These are phyloP conservation scores for Kwoniella bestiolae DNA, from an alignment of 768 basidiomycete genomes.

Conservation along the genomic window DNA sequence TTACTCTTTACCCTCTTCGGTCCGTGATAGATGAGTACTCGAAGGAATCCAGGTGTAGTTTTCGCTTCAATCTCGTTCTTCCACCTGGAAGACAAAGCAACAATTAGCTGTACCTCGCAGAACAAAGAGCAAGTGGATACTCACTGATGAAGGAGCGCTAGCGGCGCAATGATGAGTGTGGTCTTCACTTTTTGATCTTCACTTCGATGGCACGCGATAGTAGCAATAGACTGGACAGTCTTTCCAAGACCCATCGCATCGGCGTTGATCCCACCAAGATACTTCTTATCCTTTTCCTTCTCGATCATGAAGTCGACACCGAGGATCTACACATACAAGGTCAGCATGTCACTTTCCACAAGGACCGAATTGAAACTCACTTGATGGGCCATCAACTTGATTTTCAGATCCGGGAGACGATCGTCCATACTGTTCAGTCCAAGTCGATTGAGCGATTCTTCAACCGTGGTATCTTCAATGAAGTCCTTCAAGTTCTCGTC, in stretches of 20 bases:
- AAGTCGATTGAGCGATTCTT: slow-evolving; percentile 65
- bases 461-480: slow-evolving; percentile 64
- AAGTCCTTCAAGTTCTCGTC: slow-evolving; percentile 45
- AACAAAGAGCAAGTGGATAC: background rate
- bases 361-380: slow-evolving; percentile 12
- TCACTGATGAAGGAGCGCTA: slow-evolving; percentile 68
- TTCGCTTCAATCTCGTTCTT: slow-evolving; percentile 74
- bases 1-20: slow-evolving; percentile 61
- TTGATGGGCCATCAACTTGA: slow-evolving; percentile 69
- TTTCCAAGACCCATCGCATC: slow-evolving; percentile 38
- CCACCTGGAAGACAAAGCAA: slow-evolving; percentile 27
- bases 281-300: slow-evolving; percentile 46
- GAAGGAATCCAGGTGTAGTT: slow-evolving; percentile 61
- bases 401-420: slow-evolving; percentile 65
- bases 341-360: background rate
- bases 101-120: background rate
- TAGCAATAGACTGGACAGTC: slow-evolving; percentile 65
- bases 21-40: slow-evolving; percentile 71
- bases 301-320: slow-evolving; percentile 81
- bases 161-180: slow-evolving; percentile 70
- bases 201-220: slow-evolving; percentile 65
- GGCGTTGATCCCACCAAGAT: slow-evolving; percentile 46
- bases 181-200: slow-evolving; percentile 64
- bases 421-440: slow-evolving; percentile 63
- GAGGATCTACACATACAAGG: slow-evolving; percentile 61